Evolutionary conservation across 495 filamentous ascomycete species (phyloP).

Genomic region (Thozetella sp.): DNA sequence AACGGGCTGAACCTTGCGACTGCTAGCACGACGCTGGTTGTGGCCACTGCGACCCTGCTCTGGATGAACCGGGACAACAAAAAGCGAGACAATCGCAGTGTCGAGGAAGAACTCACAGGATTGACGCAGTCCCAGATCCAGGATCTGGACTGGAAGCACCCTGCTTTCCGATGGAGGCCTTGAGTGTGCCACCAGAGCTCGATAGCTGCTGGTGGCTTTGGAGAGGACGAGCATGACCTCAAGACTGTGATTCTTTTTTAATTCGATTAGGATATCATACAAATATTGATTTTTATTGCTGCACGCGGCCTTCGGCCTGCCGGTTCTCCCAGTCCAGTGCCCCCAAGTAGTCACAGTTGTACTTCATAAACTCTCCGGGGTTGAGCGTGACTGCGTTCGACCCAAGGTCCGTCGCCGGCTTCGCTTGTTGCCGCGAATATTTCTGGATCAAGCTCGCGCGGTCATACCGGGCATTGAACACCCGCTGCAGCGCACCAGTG

Average conservation of each 20-base stretch:
- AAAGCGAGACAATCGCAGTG: conserved; percentile 52
- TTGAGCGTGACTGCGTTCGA: background rate
- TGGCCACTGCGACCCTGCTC: conserved; percentile 42
- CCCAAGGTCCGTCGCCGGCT: background rate
- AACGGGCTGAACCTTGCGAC: conserved; percentile 76
- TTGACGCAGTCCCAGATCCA: conserved; percentile 58
- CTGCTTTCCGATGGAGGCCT: conserved; percentile 65
- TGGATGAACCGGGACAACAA: conserved; percentile 71
- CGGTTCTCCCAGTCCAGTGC: background rate
- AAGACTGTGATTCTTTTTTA: background rate
- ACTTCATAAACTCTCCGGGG: background rate
- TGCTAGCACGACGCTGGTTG: conserved; percentile 48
- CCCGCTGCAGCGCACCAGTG: background rate
- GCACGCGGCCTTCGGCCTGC: background rate
- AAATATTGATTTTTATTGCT: background rate
- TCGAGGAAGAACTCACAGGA: conserved; percentile 57
- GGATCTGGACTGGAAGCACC: conserved; percentile 74
- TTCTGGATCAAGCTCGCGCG: background rate
- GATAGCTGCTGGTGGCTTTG: background rate
- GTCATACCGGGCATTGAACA: background rate
- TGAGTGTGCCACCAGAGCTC: conserved; percentile 18
- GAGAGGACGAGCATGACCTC: background rate
- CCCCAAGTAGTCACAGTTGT: background rate
- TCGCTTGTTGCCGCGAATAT: background rate
- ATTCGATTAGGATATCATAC: background rate